Evolutionary conservation across 2,329 filamentous ascomycete species (phyloP).

Genomic region (Ophiocordyceps camponoti-floridani): DNA sequence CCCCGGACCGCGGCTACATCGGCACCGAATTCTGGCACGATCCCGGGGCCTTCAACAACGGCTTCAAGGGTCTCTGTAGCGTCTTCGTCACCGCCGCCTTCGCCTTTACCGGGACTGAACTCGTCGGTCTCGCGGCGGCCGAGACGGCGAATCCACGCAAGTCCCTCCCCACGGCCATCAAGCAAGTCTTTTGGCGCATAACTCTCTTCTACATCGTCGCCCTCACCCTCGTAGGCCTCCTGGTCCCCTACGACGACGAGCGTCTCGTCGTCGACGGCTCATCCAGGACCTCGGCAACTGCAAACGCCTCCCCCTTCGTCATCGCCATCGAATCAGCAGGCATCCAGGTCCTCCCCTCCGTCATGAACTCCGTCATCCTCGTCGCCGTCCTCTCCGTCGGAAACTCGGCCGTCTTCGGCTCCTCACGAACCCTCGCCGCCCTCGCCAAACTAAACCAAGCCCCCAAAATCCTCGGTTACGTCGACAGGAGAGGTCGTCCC

Average conservation of each 20-base stretch:
- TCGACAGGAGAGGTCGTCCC: constrained; percentile 68
- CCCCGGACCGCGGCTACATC: constrained; percentile 56
- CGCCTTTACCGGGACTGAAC: constrained; percentile 57
- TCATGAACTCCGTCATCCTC: constrained; percentile 93
- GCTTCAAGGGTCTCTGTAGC: constrained; percentile 67
- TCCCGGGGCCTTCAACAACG: constrained; percentile 72
- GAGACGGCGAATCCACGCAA: constrained; percentile 67
- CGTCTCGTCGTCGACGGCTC: constrained; percentile 37
- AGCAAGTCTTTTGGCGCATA: constrained; percentile 93
- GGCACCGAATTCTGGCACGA: constrained; percentile 59
- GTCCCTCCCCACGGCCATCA: constrained; percentile 69
- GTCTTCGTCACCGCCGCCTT: constrained; percentile 66
- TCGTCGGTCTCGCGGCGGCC: constrained; percentile 59
- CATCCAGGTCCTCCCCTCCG: constrained; percentile 61
- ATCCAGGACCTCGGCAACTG: constrained; percentile 32
- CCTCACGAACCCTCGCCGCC: constrained; percentile 75
- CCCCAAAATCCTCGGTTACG: constrained; percentile 58
- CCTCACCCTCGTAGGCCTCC: constrained; percentile 60
- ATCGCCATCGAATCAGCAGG: constrained; percentile 78
- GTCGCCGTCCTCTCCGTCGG: constrained; percentile 80
- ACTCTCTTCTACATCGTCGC: constrained; percentile 78
- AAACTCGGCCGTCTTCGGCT: constrained; percentile 83
- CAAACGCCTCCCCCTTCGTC: constrained; percentile 75
- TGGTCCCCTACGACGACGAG: constrained; percentile 56
- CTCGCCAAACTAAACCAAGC: constrained; percentile 78